Evolutionary conservation across 2,329 filamentous ascomycete genomes (phyloP), one percentile per base, ranked within the genome.

Genomic region (Aspergillus oerlinghausenensis): DNA sequence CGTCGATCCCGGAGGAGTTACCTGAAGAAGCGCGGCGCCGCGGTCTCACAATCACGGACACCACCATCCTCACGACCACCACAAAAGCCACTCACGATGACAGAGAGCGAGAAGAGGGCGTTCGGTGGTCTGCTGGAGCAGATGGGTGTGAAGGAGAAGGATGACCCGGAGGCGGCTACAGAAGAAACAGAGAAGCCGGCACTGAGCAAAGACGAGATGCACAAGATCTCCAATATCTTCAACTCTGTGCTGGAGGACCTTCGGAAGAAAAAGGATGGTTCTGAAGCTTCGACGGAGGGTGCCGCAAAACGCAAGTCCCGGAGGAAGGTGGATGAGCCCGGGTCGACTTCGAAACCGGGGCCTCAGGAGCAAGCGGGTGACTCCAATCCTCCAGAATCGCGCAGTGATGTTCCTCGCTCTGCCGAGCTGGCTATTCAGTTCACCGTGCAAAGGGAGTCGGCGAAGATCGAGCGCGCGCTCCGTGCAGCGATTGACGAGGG

Each of bases 391-490:
- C 28, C 55, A 23, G 52, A 63, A 25, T 42, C 55, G 54, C 52
- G 56, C 19, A 49, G 57, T 1, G 57, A 57, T 14, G 53, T 57
- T 0, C 48, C 59, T 17, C 52, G 71, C 32, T 56, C 64, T 2
- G 59, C 66, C 49, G 50, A 54, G 17, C 50, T 58, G 29, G 66
- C 68, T 6, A 62, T 72, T 14, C 57, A 65, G 23, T 49, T 69
- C 11, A 60, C 73, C 8, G 64, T 71, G 3, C 53, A 65, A 26
- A 61, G 66, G 29, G 73, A 75, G 57, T 60, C 64, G 3, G 53
- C 55, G 6, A 70, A 67, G 43, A 75, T 75, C 19, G 66, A 71
- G 54, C 52, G 58, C 6, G 65, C 67, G 17, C 63, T 76, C 4
- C 65, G 65, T 49, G 58, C 60, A 17, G 66, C 67, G 26, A 60